A percentile compares a stretch with the other conserved stretches of the same genome.
phyloP scores from a whole-genome alignment of 2,329 filamentous ascomycete species.

The Coniosporium tulheliwenetii region DNA sequence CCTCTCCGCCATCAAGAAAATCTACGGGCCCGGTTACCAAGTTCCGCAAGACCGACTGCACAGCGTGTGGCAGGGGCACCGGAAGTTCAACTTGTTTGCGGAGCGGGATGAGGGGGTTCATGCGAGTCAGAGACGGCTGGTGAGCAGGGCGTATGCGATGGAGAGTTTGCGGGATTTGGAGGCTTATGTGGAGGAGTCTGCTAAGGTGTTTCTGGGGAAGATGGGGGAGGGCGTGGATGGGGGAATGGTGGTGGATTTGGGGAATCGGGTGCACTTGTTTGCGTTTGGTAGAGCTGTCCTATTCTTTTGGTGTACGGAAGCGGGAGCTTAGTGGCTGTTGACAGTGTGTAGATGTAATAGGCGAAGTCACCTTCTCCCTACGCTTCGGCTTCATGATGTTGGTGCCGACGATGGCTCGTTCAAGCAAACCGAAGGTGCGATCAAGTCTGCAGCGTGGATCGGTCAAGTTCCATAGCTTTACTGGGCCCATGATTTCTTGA shows the following conservation, averaged over 20 bases:
- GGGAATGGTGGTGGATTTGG: constrained; percentile 15
- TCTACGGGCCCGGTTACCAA: constrained; percentile 22
- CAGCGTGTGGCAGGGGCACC: constrained; percentile 20
- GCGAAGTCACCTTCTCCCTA: constrained; percentile 22
- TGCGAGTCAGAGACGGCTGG: constrained; percentile 15
- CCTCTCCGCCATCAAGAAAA: constrained; percentile 12
- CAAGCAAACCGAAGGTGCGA: constrained; percentile 14
- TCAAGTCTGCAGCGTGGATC: constrained; percentile 19
- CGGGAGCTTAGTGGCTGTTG: background rate
- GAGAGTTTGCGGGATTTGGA: constrained; percentile 22
- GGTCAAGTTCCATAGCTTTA: constrained; percentile 20
- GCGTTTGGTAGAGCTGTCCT: constrained; percentile 18
- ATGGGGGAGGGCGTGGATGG: constrained; percentile 9
- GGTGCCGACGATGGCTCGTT: constrained; percentile 19
- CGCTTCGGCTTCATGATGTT: constrained; percentile 20
- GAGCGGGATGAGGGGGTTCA: constrained; percentile 21
- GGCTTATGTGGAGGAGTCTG: constrained; percentile 21
- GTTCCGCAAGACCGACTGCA: constrained; percentile 27
- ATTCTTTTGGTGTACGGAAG: too few species aligned
- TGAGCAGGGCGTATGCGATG: constrained; percentile 20
- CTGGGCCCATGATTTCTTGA: constrained; percentile 18
- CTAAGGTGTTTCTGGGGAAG: constrained; percentile 17
- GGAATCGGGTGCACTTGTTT: constrained; percentile 23
- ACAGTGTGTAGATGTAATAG: constrained; percentile 19
- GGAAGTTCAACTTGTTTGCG: constrained; percentile 23